Evolutionary conservation across 2,329 filamentous ascomycete species (phyloP), one percentile per base, ranked within the genome.

Genomic region (Colletotrichum somersetense): DNA sequence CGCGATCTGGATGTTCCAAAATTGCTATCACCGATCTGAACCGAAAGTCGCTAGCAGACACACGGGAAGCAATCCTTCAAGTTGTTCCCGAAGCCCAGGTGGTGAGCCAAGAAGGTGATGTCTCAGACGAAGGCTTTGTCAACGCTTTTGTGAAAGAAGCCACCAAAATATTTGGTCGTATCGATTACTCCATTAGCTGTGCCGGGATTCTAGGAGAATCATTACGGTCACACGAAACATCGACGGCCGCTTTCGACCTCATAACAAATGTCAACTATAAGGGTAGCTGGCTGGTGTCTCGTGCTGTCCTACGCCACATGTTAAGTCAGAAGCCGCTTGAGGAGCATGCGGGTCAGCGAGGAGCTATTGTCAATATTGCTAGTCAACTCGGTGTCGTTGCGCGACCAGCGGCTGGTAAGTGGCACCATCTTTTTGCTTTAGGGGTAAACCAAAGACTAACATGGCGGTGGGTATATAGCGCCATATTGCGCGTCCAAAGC

Each of bases 401-500:
- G 2, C 79, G 85, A 3, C 83, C 85, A 5, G 79, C 76, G 50
- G 85, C 86, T 12, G 78, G 84, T 85, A 73, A 77, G 83, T 80
- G 30, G 18, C 4, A 18, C n/a, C n/a, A 14, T 8, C 20, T 30
- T 38, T 16, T 2, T 23, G 20, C 5, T 35, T 18, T 40, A 48
- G 7, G n/a, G 2, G 30, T 26, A 16, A 42, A 10, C 55, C 40
- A 42, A 10, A 52, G 38, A 52, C 26, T 67, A 33, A 55, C 20
- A 23, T 11, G n/a, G 40, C 20, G 7, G 18, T 30, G 26, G 16
- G 56, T n/a, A 44, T 20, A 5, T 56, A 87, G 87, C 87, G 12
- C 83, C 87, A 1, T 90, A 90, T 73, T 89, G 86, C 66, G 86
- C 85, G 0, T 89, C 87, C 5, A 91, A 91, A 73, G 85, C 88